Base-by-base conservation (phyloP, 1,139 yeast genomes). In the Geotrichum bryndzae region DNA sequence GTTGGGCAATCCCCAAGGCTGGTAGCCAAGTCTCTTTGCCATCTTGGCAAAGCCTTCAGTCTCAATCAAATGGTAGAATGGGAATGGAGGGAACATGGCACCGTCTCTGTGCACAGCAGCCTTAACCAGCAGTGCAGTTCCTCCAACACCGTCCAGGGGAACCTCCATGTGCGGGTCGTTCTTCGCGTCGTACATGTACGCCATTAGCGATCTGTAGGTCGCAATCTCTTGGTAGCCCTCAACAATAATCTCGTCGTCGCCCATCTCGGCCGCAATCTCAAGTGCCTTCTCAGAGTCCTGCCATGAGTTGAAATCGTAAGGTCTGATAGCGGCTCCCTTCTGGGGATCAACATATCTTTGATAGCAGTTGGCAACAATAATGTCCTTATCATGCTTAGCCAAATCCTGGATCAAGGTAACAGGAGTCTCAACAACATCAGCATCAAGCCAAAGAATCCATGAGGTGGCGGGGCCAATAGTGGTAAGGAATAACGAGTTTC, bases 51-150 rank as follows among this genome's bases (percentile, higher is more conserved):
- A 94, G 27, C 99, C 99, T 77, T 94, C 99, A 7, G 98, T 91
- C 77, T 94, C 99, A 68, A 94, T 91, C 76, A 94, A 81, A 73
- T 94, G 96, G 75, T 94, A 92, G 79, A 94, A 94, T 65, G 99
- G 95, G 84, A 94, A 94, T 51, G 96, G 89, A 23, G 99, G 99
- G 83, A 94, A 94, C 97, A 92, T 92, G 62, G 98, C 98, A 59
- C 99, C 99, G 74, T 94, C 99, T 73, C 99, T 83, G 76, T 94
- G 99, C 62, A 94, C 99, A 68, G 91, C 97, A 10, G 98, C 96
- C 74, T 92, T 90, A 46, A 94, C 99, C 76, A 94, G 75, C 48
- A 96, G 86, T 53, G 97, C 96, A 38, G 98, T 96, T 48, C 79
- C 98, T 61, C 99, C 99, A 63, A 94, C 98, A 73, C 99, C 99